These are phyloP conservation scores for carrot (Daucus carota) DNA, from an alignment of 129 eudicot species.

Conservation along the genomic window DH1_v3.0 NC_030382.2:57419501-57420000, in stretches of 20 bases:
- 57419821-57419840: no score
- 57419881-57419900: no score
- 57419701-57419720: constrained; percentile 10
- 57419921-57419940: no score
- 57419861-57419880: no score
- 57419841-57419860: no score
- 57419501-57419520: constrained; percentile 1
- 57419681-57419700: constrained; percentile 15
- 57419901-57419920: no score
- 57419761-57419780: constrained; percentile 25
- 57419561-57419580: not conserved
- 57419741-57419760: constrained; percentile 29
- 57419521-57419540: not conserved
- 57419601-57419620: not conserved
- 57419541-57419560: not conserved
- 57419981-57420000: no score
- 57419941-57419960: no score
- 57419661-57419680: constrained; percentile 11
- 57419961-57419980: no score
- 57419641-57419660: constrained; percentile 20
- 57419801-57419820: no score
- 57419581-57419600: not conserved
- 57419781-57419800: no score
- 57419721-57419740: constrained; percentile 12
- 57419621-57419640: constrained; percentile 10